Evolutionary conservation across 225 moss, liverwort and hornwort genomes (phyloP).

Genomic region (Bryoerythrophyllum caledonicum): DNA sequence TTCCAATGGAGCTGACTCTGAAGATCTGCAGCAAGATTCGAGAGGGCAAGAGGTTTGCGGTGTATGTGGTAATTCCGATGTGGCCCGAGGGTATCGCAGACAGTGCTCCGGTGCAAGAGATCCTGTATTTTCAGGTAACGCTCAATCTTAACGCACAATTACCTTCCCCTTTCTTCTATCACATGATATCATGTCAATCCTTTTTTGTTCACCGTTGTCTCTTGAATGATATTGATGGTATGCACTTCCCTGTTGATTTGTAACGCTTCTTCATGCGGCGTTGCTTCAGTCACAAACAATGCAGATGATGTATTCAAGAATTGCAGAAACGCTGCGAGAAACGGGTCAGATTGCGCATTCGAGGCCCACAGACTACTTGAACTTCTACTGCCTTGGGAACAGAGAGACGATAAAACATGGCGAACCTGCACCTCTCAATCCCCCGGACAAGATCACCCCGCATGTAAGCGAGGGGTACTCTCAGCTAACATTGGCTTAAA

Average conservation of each 20-base stretch:
- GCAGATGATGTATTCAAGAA: slow-evolving; percentile 91
- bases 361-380: slow-evolving; percentile 80
- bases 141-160: too few species aligned
- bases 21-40: slow-evolving; percentile 81
- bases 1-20: slow-evolving; percentile 86
- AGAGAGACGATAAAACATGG: slow-evolving; percentile 53
- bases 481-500: background rate
- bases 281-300: slow-evolving; percentile 68
- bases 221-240: too few species aligned
- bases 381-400: slow-evolving; percentile 83
- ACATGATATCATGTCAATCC: too few species aligned
- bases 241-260: background rate
- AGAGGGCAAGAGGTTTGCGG: slow-evolving; percentile 82
- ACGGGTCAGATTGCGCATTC: slow-evolving; percentile 23
- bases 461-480: slow-evolving; percentile 54
- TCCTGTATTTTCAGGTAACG: slow-evolving; percentile 84
- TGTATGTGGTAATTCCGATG: slow-evolving; percentile 78
- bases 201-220: too few species aligned
- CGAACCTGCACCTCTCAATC: slow-evolving; percentile 55
- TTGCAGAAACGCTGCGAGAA: slow-evolving; percentile 74
- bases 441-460: slow-evolving; percentile 56
- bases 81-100: slow-evolving; percentile 87
- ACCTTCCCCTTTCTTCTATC: too few species aligned
- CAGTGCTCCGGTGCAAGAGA: slow-evolving; percentile 80
- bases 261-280: slow-evolving; percentile 18